Evolutionary conservation across 176 grass and related monocot species (phyloP).

Genomic region (Ensete ventricosum): DNA sequence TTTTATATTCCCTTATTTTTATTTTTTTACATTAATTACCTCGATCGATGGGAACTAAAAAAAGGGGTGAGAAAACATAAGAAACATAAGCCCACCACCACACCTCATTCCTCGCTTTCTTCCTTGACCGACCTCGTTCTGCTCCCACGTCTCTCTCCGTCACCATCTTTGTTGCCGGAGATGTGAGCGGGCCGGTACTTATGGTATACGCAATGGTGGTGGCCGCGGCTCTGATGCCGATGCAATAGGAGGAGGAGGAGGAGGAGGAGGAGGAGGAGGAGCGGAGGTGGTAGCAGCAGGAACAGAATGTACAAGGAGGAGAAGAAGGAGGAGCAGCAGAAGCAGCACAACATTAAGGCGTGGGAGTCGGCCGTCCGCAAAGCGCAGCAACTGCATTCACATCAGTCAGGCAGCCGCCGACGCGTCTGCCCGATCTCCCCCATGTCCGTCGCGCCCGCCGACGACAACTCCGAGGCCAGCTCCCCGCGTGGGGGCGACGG

Average conservation of each 20-base stretch:
- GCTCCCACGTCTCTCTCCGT: no score
- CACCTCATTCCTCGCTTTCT: no score
- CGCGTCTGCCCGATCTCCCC: background rate
- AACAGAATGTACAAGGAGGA: slow-evolving; percentile 2
- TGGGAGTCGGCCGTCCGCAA: slow-evolving; percentile 12
- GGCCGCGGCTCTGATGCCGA: background rate
- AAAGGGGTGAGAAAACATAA: no score
- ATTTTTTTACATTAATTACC: no score
- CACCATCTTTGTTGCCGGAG: no score
- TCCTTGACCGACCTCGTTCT: no score
- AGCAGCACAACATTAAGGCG: slow-evolving; percentile 1
- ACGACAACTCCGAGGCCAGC: background rate
- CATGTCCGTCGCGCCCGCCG: slow-evolving; percentile 1
- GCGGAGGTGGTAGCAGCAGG: background rate
- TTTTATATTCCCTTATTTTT: no score
- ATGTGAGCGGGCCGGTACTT: no score
- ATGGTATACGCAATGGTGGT: background rate
- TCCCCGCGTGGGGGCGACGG: background rate
- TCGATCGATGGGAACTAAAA: no score
- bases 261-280: background rate
- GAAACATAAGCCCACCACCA: no score
- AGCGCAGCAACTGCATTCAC: background rate
- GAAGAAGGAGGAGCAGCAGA: background rate
- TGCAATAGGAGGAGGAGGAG: background rate
- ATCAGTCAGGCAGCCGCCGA: background rate